Base-by-base conservation (phyloP, 23 red algal species). In the Gracilaria vermiculophylla region DNA sequence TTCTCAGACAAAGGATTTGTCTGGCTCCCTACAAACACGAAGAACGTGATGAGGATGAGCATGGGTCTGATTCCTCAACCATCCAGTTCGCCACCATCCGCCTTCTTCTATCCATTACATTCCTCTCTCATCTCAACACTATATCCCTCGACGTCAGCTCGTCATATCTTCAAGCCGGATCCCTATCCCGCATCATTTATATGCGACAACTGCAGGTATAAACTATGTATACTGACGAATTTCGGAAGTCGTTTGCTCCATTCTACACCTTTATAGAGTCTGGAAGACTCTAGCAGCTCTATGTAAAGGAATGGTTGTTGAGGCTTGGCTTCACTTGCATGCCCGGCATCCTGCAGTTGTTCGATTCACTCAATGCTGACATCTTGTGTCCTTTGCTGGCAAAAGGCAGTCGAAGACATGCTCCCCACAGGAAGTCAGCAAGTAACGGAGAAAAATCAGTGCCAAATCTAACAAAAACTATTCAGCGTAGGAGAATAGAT, bases 271-370 rank as follows among this genome's bases (percentile, higher is more conserved):
- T 70, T 11, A 28, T 70, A 14, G 64, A 70, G 19, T 70, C 64
- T 32, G 64, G 64, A 36, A 36, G 64, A 28, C 64, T 70, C 35
- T 70, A 11, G 64, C 64, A 70, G 64, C 64, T 70, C 27, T 20
- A 17, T 20, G 64, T 70, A 17, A 28, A 70, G 34, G 64, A 70
- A 70, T 70, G 17, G 64, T 20, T 70, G 3, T 21, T 70, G 3
- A 33, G 11, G 5, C 6, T 20, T 33, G 64, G 64, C 25, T 33
- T 70, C 42, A 28, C n/a, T 32, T 70, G 2, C 28, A 3, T 70
- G 4, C 28, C 64, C 11, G 64, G 64, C 25, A 5, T 70, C 21
- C 17, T 11, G 3, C 64, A 70, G 34, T 3, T 70, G 42, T 70
- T 70, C 64, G 4, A n/a, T 70, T 19, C 17, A 29, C n/a, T 42